Evolutionary conservation across 2,329 filamentous ascomycete genomes (phyloP), one percentile per base, ranked within the genome.

Genomic region (Lachnum nothofagi): DNA sequence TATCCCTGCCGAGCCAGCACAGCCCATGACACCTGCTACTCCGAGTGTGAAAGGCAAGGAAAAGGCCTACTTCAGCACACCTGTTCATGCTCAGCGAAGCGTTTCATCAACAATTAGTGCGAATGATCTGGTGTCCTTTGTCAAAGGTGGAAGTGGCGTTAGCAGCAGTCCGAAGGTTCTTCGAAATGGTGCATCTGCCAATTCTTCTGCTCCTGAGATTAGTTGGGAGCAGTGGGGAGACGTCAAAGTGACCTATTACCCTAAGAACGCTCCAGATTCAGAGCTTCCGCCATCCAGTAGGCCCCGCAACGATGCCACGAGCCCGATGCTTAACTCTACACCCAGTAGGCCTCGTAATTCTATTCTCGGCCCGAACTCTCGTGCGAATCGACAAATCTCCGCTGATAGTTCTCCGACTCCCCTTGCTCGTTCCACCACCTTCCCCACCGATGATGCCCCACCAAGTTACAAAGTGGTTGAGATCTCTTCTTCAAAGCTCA

Each of bases 41-140:
- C 78, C 81, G n/a, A 66, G 71, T 19, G 70, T 70, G 46, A 95
- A 95, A 69, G 82, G 78, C 42, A 95, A 91, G 67, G 89, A 94
- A 10, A 91, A 86, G 67, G 66, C 71, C 2, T 63, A 68, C 25
- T 70, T 70, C 48, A 60, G 55, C 43, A 59, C 64, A 38, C 67
- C 63, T 23, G 59, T 67, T 23, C 75, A 76, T 60, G 74, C 74
- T 48, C 57, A 51, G 20, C 60, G 63, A 65, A 63, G 44, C 65
- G 47, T 57, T 12, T 72, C 78, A 19, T 75, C 75, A 5, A 73
- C 77, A 25, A 78, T 86, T 67, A 83, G 88, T 67, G 86, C 88
- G n/a, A 91, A 91, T 57, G 89, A 98, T 67, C 71, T 98, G 46
- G 81, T 86, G 27, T 79, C 85, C 10, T 73, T 97, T 48, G 83